These are phyloP conservation scores for Ilyonectria mors-panacis DNA, from an alignment of 2,329 filamentous ascomycete genomes.

Conservation along the genomic window DNA sequence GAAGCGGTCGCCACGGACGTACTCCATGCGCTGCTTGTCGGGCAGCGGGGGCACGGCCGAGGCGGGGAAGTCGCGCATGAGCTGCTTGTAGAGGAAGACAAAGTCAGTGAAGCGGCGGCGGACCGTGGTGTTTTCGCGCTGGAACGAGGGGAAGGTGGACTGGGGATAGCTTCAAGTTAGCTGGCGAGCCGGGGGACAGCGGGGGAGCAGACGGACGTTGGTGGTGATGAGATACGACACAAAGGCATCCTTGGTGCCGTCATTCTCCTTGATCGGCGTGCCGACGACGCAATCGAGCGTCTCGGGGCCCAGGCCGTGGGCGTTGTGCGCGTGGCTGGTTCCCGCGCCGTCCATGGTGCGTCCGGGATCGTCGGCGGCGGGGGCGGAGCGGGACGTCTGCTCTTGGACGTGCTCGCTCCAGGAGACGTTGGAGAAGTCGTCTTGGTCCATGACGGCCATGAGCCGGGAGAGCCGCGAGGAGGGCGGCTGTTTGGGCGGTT, in stretches of 20 bases:
- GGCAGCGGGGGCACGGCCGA: slow-evolving; percentile 94
- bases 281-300: slow-evolving; percentile 87
- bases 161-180: slow-evolving; percentile 54
- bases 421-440: slow-evolving; percentile 86
- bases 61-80: slow-evolving; percentile 89
- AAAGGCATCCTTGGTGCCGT: slow-evolving; percentile 96
- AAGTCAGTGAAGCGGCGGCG: slow-evolving; percentile 98
- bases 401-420: slow-evolving; percentile 76
- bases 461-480: slow-evolving; percentile 8
- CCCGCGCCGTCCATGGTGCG: slow-evolving; percentile 61
- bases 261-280: slow-evolving; percentile 92
- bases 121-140: slow-evolving; percentile 82
- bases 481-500: neutral
- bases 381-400: slow-evolving; percentile 50
- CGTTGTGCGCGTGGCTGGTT: slow-evolving; percentile 68
- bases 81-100: slow-evolving; percentile 93
- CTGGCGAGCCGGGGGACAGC: neutral
- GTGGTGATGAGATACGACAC: slow-evolving; percentile 96
- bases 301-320: slow-evolving; percentile 78
- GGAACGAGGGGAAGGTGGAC: slow-evolving; percentile 96
- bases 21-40: slow-evolving; percentile 99
- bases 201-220: slow-evolving; percentile 68
- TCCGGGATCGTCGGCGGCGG: slow-evolving; percentile 47
- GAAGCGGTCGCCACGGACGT: slow-evolving; percentile 96
- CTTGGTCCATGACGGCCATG: slow-evolving; percentile 66